A percentile compares a stretch with the other conserved stretches of the same genome.
phyloP scores from a whole-genome alignment of 2,329 filamentous ascomycete genomes.

The Ilyonectria robusta region DNA sequence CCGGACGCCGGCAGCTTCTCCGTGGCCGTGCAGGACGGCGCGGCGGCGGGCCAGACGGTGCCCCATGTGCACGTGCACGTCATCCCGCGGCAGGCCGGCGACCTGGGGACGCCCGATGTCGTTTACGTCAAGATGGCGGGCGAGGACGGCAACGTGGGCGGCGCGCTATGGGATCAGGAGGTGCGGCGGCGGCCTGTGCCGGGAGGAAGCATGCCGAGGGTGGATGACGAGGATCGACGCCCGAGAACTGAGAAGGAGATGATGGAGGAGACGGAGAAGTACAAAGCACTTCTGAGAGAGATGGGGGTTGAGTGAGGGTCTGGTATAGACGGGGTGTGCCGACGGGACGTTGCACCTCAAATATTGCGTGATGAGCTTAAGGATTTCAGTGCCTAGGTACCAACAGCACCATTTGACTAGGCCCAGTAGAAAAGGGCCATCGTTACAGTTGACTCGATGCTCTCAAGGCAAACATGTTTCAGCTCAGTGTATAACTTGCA shows the following conservation, averaged over 20 bases:
- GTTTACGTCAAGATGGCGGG: constrained; percentile 88
- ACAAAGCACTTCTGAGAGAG: constrained; percentile 66
- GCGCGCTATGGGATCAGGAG: constrained; percentile 72
- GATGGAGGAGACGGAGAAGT: constrained; percentile 80
- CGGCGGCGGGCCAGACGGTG: constrained; percentile 92
- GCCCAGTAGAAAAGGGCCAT: not conserved
- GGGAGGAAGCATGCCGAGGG: constrained; percentile 73
- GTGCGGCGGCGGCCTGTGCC: constrained; percentile 61
- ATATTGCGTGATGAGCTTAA: constrained; percentile 17
- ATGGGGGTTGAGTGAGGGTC: constrained; percentile 53
- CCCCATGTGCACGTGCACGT: constrained; percentile 94
- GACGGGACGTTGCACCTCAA: constrained; percentile 6
- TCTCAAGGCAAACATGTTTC: not conserved
- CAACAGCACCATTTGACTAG: not conserved
- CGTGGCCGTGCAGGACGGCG: constrained; percentile 94
- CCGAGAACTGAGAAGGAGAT: constrained; percentile 82
- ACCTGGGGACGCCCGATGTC: constrained; percentile 71
- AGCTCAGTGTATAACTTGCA: not conserved
- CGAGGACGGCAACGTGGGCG: constrained; percentile 87
- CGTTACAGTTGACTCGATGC: too few relatives aligned
- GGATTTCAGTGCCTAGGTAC: not conserved
- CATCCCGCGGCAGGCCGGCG: constrained; percentile 78
- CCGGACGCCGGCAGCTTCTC: constrained; percentile 83
- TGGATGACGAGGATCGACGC: constrained; percentile 79
- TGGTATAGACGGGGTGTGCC: not conserved